A percentile compares a stretch with the other conserved stretches of the same genome.
These are phyloP conservation scores for Magnusiomyces ingens DNA, from an alignment of 1,139 yeast genomes.

Conservation along the genomic window DNA sequence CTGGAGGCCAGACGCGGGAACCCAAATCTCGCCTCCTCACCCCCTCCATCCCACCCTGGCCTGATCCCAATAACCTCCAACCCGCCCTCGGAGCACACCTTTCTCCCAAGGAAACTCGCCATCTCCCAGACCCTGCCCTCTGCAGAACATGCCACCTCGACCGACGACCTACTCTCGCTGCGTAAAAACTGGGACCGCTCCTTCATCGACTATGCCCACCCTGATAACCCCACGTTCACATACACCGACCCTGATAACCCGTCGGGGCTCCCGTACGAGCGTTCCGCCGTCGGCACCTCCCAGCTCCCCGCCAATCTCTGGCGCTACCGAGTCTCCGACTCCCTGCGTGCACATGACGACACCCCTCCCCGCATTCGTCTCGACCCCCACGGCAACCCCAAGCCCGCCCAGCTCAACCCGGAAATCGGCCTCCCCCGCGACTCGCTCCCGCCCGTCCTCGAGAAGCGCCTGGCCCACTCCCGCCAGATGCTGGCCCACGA, in stretches of 20 bases:
- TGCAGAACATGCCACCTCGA: too few species aligned
- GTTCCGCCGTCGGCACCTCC: background rate
- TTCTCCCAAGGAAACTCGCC: too few species aligned
- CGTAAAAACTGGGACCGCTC: background rate
- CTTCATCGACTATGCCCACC: background rate
- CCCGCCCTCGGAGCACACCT: too few species aligned
- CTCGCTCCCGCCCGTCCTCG: background rate
- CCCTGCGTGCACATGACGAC: background rate
- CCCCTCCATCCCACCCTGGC: too few species aligned
- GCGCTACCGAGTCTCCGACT: constrained; percentile 1
- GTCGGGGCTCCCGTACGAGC: background rate
- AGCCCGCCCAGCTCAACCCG: background rate
- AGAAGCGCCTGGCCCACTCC: constrained; percentile 3
- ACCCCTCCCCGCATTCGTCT: background rate
- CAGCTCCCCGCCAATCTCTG: background rate
- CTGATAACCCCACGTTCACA: background rate
- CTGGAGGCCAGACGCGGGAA: too few species aligned
- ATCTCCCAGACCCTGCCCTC: too few species aligned
- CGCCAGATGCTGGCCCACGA: constrained; percentile 17
- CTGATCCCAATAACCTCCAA: too few species aligned
- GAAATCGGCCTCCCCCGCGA: constrained; percentile 2
- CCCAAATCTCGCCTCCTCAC: too few species aligned
- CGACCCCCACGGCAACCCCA: background rate
- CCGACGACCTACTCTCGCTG: background rate
- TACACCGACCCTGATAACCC: constrained; percentile 4